phyloP scores from a whole-genome alignment of 768 basidiomycete species.

The Lentinus brumalis region DNA sequence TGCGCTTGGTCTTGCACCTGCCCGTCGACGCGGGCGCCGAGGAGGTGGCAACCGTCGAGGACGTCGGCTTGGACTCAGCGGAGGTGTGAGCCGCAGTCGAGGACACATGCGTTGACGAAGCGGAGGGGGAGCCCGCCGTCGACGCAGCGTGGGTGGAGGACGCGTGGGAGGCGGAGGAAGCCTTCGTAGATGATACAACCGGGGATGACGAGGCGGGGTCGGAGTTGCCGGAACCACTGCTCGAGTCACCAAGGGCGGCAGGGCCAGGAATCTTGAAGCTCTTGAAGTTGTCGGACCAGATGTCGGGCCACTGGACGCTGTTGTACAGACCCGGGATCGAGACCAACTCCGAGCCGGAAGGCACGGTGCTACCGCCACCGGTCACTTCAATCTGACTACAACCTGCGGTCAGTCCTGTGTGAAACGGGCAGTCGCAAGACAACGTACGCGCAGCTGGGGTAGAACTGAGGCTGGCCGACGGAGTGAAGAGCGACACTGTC shows the following conservation, averaged over 20 bases:
- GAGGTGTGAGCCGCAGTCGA: slow-evolving; percentile 8
- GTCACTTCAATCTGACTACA: slow-evolving; percentile 31
- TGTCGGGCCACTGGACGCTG: slow-evolving; percentile 28
- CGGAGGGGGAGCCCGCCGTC: slow-evolving; percentile 12
- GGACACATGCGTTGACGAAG: slow-evolving; percentile 10
- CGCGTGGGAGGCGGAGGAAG: slow-evolving; percentile 5
- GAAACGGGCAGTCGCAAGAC: background rate
- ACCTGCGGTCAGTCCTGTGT: background rate
- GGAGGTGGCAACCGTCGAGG: slow-evolving; percentile 10
- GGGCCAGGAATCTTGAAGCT: slow-evolving; percentile 29
- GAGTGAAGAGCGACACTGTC: slow-evolving; percentile 49
- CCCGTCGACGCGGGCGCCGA: slow-evolving; percentile 20
- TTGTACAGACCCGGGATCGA: slow-evolving; percentile 31
- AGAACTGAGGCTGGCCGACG: slow-evolving; percentile 42
- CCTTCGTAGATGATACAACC: background rate
- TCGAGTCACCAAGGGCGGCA: slow-evolving; percentile 15
- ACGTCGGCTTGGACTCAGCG: slow-evolving; percentile 1
- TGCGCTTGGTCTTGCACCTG: slow-evolving; percentile 19
- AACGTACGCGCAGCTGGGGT: slow-evolving; percentile 52
- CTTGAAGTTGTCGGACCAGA: slow-evolving; percentile 27
- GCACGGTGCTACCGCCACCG: slow-evolving; percentile 27
- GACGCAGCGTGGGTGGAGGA: slow-evolving; percentile 13
- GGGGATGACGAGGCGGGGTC: background rate
- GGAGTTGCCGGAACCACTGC: slow-evolving; percentile 13
- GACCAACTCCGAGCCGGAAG: slow-evolving; percentile 25